phyloP scores from a whole-genome alignment of 208 protist species.

The Crithidia brevicula region DNA sequence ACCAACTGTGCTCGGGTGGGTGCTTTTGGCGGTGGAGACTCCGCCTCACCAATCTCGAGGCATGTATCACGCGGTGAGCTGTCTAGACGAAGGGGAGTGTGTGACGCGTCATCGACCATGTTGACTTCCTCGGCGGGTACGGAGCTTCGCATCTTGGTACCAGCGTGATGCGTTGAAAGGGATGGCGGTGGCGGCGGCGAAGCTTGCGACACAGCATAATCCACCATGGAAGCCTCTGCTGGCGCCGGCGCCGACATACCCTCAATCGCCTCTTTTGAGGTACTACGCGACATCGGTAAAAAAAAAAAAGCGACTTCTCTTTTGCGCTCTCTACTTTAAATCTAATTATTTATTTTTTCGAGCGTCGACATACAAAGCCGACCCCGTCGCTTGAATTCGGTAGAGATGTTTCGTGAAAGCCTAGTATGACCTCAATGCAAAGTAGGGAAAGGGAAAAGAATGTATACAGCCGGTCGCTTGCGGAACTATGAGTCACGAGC shows the following conservation, averaged over 20 bases:
- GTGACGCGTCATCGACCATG: background rate
- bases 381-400: no score
- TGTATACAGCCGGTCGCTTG: no score
- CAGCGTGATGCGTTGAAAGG: background rate
- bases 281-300: background rate
- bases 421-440: no score
- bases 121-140: background rate
- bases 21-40: conserved; percentile 30
- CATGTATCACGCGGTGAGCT: background rate
- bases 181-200: background rate
- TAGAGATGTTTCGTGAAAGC: no score
- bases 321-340: no score
- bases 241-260: background rate
- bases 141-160: background rate
- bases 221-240: background rate
- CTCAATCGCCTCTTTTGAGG: background rate
- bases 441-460: no score
- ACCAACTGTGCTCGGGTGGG: conserved; percentile 16
- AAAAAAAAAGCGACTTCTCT: no score
- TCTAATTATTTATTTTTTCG: no score
- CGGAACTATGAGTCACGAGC: no score
- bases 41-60: conserved; percentile 4
- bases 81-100: background rate
- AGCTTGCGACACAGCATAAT: background rate
- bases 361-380: no score